These are phyloP conservation scores for Lachancea sp. DNA, from an alignment of 805 yeast species.

Conservation along the genomic window DNA sequence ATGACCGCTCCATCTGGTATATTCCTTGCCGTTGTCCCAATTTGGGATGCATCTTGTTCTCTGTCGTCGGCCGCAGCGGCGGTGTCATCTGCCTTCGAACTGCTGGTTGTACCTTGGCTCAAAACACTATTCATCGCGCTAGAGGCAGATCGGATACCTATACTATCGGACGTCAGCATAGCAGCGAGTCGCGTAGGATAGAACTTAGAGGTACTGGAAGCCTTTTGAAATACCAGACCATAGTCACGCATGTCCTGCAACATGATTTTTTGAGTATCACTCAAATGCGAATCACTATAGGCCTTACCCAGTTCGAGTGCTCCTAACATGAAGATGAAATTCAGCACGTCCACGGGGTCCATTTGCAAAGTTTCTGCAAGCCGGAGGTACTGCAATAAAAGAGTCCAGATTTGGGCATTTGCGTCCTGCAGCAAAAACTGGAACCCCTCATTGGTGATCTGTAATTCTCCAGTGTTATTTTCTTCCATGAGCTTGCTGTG, in stretches of 20 bases:
- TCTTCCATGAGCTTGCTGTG: constrained; percentile 89
- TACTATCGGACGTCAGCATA: constrained; percentile 78
- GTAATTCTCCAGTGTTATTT: constrained; percentile 36
- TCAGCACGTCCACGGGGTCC: constrained; percentile 94
- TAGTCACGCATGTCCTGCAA: constrained; percentile 85
- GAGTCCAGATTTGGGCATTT: constrained; percentile 91
- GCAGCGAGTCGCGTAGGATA: constrained; percentile 91
- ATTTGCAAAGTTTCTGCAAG: constrained; percentile 76
- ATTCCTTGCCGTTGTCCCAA: constrained; percentile 20
- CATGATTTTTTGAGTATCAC: constrained; percentile 79
- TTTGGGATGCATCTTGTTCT: constrained; percentile 26
- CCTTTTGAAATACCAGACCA: constrained; percentile 75
- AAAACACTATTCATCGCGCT: constrained; percentile 68
- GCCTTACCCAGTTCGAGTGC: constrained; percentile 87
- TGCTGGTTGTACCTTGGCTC: constrained; percentile 21
- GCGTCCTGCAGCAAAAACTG: constrained; percentile 90
- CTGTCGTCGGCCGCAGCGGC: constrained; percentile 9
- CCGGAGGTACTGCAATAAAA: constrained; percentile 78
- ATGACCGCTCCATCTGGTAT: constrained; percentile 62
- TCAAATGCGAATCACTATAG: constrained; percentile 62
- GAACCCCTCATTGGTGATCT: constrained; percentile 86
- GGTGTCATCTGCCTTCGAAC: constrained; percentile 12
- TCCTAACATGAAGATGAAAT: constrained; percentile 89
- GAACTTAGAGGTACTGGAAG: constrained; percentile 53
- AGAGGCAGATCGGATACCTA: constrained; percentile 64